Evolutionary conservation across 2,329 filamentous ascomycete genomes (phyloP).

Genomic region (Atkinsonella hypoxylon): DNA sequence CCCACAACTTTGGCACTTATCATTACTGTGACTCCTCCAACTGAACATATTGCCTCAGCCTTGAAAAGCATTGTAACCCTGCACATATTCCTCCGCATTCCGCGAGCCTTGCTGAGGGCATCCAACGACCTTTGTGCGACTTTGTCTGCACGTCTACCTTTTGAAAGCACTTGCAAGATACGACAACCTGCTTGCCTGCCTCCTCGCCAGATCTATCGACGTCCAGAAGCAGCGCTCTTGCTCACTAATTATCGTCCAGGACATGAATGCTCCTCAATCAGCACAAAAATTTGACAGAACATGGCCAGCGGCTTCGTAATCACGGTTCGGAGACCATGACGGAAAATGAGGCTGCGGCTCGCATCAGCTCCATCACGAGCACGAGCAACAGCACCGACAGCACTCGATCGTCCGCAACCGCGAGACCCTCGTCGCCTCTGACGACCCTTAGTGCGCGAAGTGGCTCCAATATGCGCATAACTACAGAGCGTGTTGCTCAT

Average conservation of each 20-base stretch:
- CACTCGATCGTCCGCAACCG: conserved; percentile 53
- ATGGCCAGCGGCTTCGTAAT: conserved; percentile 21
- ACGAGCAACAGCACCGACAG: conserved; percentile 47
- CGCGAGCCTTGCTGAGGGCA: too few relatives aligned
- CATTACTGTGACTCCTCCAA: not conserved
- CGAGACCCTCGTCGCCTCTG: conserved; percentile 33
- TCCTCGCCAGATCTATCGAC: not conserved
- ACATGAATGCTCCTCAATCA: conserved; percentile 17
- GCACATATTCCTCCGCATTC: too few relatives aligned
- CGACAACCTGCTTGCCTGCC: too few relatives aligned
- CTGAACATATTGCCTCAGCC: not conserved
- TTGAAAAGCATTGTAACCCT: too few relatives aligned
- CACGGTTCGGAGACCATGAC: conserved; percentile 46
- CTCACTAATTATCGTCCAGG: conserved; percentile 14
- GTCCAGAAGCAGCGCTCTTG: not conserved
- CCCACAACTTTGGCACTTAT: not conserved
- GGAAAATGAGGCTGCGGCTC: conserved; percentile 50
- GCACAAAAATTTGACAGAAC: conserved; percentile 13
- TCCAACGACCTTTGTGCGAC: too few relatives aligned
- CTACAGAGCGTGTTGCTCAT: conserved; percentile 31
- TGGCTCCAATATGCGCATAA: conserved; percentile 18
- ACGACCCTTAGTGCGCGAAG: conserved; percentile 15
- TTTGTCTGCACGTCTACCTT: too few relatives aligned
- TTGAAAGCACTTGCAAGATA: not conserved
- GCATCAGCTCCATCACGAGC: conserved; percentile 36